Evolutionary conservation across 2,329 filamentous ascomycete species (phyloP).

Genomic region (Helicocarpus griseus): DNA sequence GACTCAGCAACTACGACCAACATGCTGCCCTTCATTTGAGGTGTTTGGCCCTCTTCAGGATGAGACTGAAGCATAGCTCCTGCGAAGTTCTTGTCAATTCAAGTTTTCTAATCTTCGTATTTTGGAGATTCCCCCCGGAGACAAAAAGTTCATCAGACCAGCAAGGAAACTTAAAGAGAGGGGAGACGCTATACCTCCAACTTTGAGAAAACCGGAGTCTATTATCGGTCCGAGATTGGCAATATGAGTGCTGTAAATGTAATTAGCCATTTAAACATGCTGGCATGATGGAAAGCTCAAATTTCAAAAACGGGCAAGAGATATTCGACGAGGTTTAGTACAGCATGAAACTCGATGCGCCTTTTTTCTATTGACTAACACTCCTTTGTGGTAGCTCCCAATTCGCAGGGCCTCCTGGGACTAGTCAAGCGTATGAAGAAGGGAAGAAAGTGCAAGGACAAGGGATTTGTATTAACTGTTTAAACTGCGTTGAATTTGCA

Average conservation of each 20-base stretch:
- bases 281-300: not conserved
- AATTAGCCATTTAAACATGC: not conserved
- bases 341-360: no score
- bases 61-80: slow-evolving; percentile 59
- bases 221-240: slow-evolving; percentile 43
- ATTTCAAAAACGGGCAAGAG: not conserved
- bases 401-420: no score
- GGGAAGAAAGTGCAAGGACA: no score
- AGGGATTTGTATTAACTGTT: no score
- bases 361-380: no score
- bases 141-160: not conserved
- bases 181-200: slow-evolving; percentile 50
- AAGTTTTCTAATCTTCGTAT: not conserved
- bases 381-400: no score
- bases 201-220: slow-evolving; percentile 49
- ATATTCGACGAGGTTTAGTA: not conserved
- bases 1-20: slow-evolving; percentile 58
- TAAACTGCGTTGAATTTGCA: no score
- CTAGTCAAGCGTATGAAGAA: no score
- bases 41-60: slow-evolving; percentile 52
- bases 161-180: not conserved
- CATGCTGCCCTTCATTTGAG: slow-evolving; percentile 63
- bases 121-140: not conserved
- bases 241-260: slow-evolving; percentile 42
- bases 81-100: slow-evolving; percentile 18